A percentile compares a stretch with the other conserved stretches of the same genome.
Conservation (phyloP, 805 yeast species). For the Scheffersomyces coipomensis region DNA sequence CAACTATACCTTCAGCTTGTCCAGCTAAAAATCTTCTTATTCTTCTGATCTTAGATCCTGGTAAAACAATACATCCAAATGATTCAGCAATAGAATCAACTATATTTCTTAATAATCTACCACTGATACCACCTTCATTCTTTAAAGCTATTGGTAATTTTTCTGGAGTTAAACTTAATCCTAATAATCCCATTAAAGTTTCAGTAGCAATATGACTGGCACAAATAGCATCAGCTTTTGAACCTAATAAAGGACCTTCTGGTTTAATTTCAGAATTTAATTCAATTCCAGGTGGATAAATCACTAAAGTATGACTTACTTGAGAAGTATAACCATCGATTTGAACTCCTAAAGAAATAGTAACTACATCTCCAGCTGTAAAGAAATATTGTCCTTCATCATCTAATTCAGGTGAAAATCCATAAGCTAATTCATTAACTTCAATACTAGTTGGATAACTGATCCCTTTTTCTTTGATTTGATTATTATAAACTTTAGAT, state of each 20-base stretch:
- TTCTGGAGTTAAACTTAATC: conserved; percentile 72
- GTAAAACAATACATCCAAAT: conserved; percentile 82
- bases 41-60: conserved; percentile 91
- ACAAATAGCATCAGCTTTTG: conserved; percentile 83
- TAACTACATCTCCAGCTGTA: conserved; percentile 79
- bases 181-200: conserved; percentile 75
- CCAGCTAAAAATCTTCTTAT: conserved; percentile 93
- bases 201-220: conserved; percentile 91
- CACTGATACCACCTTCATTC: conserved; percentile 51
- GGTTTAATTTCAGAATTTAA: conserved; percentile 43
- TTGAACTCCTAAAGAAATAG: conserved; percentile 84
- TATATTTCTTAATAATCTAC: conserved; percentile 64
- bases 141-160: conserved; percentile 59
- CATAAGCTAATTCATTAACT: conserved; percentile 72
- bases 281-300: conserved; percentile 63
- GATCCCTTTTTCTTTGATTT: conserved; percentile 84
- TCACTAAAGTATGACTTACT: conserved; percentile 82
- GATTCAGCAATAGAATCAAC: conserved; percentile 87
- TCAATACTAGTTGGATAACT: conserved; percentile 90
- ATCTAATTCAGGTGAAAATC: conserved; percentile 85
- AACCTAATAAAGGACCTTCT: conserved; percentile 77
- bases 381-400: conserved; percentile 46
- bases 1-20: conserved; percentile 88
- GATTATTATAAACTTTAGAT: conserved; percentile 55
- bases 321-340: conserved; percentile 93